These are phyloP conservation scores for Phylloporus scabripes DNA, from an alignment of 768 basidiomycete genomes.

Conservation along the genomic window DNA sequence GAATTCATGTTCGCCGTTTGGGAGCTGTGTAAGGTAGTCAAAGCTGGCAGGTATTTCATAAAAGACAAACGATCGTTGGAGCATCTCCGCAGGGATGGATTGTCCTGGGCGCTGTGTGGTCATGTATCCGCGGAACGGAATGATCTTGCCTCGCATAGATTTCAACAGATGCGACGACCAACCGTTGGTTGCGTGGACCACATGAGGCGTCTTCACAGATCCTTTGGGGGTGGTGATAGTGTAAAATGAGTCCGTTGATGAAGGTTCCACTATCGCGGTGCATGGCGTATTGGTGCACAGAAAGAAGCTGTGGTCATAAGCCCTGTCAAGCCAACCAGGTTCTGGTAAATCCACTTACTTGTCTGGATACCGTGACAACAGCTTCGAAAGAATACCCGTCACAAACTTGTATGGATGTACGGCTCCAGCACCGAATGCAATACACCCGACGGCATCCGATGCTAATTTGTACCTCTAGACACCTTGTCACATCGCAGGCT, in stretches of 20 bases:
- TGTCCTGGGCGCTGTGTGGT: constrained; percentile 55
- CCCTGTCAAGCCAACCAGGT: background rate
- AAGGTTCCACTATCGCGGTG: constrained; percentile 40
- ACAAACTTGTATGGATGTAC: constrained; percentile 67
- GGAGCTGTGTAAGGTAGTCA: constrained; percentile 68
- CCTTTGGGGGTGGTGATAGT: constrained; percentile 60
- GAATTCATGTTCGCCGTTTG: constrained; percentile 41
- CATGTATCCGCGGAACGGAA: constrained; percentile 59
- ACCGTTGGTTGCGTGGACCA: constrained; percentile 83
- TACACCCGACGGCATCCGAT: constrained; percentile 41
- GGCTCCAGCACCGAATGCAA: constrained; percentile 53
- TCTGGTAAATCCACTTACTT: constrained; percentile 33
- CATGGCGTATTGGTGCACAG: constrained; percentile 60
- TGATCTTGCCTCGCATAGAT: constrained; percentile 54
- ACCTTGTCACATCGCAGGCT: background rate
- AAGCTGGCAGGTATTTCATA: constrained; percentile 40
- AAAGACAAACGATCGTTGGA: constrained; percentile 51
- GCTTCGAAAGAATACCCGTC: constrained; percentile 52
- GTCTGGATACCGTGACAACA: constrained; percentile 42
- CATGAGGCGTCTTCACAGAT: constrained; percentile 47
- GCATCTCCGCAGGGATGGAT: constrained; percentile 32
- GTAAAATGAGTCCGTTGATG: constrained; percentile 35
- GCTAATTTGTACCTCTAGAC: constrained; percentile 46
- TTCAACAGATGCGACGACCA: constrained; percentile 71
- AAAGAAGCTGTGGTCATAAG: constrained; percentile 41